Evolutionary conservation across 2,329 filamentous ascomycete species (phyloP).

Genomic region (Fusarium sp.): DNA sequence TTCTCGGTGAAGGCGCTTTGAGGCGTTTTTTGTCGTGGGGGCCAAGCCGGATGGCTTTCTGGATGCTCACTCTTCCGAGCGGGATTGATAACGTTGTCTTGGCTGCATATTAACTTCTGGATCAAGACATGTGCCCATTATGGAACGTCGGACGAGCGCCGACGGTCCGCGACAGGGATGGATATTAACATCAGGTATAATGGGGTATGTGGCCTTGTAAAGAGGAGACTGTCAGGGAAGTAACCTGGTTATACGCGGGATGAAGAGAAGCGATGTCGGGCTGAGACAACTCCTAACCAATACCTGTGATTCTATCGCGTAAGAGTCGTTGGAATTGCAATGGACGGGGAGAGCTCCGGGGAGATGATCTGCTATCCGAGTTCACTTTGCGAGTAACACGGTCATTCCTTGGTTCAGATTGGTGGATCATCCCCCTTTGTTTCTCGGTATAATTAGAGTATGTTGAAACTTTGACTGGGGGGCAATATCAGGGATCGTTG

Average conservation of each 20-base stretch:
- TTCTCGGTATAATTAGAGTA: slow-evolving; percentile 1
- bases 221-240: slow-evolving; percentile 4
- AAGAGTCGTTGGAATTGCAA: slow-evolving; percentile 9
- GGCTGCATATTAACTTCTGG: slow-evolving; percentile 18
- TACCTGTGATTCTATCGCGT: slow-evolving; percentile 39
- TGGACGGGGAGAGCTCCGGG: slow-evolving; percentile 1
- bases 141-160: slow-evolving; percentile 43
- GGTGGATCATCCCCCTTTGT: slow-evolving; percentile 14
- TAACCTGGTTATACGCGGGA: slow-evolving; percentile 16
- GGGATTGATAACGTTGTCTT: slow-evolving; percentile 15
- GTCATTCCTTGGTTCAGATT: slow-evolving; percentile 5
- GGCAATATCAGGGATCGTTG: slow-evolving; percentile 41
- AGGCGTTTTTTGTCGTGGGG: slow-evolving; percentile 25
- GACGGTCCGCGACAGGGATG: slow-evolving; percentile 38
- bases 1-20: slow-evolving; percentile 5
- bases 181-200: slow-evolving; percentile 5
- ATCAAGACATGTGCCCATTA: slow-evolving; percentile 30
- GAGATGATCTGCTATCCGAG: slow-evolving; percentile 12
- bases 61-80: neutral
- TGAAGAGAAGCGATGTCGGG: slow-evolving; percentile 26
- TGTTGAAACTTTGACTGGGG: slow-evolving; percentile 32
- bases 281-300: neutral
- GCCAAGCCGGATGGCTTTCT: slow-evolving; percentile 17
- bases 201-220: slow-evolving; percentile 16
- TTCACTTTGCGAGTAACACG: slow-evolving; percentile 2